A percentile compares a stretch with the other conserved stretches of the same genome.
Evolutionary conservation across 1,284 basidiomycete species (phyloP).

Genomic region (Heimioporus punctisporus): DNA sequence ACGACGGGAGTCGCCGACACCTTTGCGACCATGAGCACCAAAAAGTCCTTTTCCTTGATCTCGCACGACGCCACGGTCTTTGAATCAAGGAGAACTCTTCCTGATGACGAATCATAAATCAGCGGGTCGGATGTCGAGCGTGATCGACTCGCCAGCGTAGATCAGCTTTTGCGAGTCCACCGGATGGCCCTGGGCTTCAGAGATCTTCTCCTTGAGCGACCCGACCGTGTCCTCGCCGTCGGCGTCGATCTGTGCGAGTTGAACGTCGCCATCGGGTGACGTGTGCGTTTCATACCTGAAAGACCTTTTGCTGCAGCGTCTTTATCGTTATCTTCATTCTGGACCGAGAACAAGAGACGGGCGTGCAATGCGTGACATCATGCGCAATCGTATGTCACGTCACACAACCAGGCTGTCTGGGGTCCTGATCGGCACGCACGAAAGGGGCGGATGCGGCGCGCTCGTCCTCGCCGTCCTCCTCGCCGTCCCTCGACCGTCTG

Average conservation of each 20-base stretch:
- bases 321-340: slow-evolving; percentile 94
- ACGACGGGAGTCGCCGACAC: slow-evolving; percentile 41
- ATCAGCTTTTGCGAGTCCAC: slow-evolving; percentile 91
- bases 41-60: slow-evolving; percentile 99
- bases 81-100: slow-evolving; percentile 91
- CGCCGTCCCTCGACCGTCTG: slow-evolving; percentile 18
- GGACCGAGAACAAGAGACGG: slow-evolving; percentile 24
- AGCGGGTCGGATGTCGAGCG: slow-evolving; percentile 4
- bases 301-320: slow-evolving; percentile 91
- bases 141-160: slow-evolving; percentile 72
- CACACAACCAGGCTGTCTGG: slow-evolving; percentile 18
- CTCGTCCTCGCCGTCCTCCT: slow-evolving; percentile 5
- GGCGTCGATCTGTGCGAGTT: slow-evolving; percentile 69
- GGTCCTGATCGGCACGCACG: slow-evolving; percentile 23
- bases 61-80: slow-evolving; percentile 89
- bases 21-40: slow-evolving; percentile 99
- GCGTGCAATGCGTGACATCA: slow-evolving; percentile 24
- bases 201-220: slow-evolving; percentile 87
- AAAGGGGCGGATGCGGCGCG: slow-evolving; percentile 20
- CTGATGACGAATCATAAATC: slow-evolving; percentile 41
- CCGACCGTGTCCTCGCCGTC: slow-evolving; percentile 79
- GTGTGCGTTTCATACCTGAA: slow-evolving; percentile 47
- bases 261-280: neutral
- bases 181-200: slow-evolving; percentile 75
- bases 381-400: slow-evolving; percentile 23